These are phyloP conservation scores for Extremus antarcticus DNA, from an alignment of 495 filamentous ascomycete genomes.

Conservation along the genomic window DNA sequence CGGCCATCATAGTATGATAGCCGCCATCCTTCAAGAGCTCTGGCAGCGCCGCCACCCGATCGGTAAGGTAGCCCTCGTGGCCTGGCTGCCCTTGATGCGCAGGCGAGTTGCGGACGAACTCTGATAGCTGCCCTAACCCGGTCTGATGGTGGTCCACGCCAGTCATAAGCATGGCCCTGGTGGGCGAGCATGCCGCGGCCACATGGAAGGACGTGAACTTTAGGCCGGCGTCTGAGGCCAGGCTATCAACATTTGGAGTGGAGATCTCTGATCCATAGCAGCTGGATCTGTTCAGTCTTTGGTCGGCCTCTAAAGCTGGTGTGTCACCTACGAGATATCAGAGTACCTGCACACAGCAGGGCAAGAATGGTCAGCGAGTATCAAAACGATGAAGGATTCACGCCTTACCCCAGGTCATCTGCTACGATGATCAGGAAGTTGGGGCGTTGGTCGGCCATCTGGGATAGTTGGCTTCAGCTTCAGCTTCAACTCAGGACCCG, in stretches of 20 bases:
- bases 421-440: constrained; percentile 31
- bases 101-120: constrained; percentile 22
- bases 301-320: too few species aligned
- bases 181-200: constrained; percentile 30
- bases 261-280: constrained; percentile 28
- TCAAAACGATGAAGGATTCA: background rate
- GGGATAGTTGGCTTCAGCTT: too few species aligned
- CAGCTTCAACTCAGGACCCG: too few species aligned
- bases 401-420: constrained; percentile 30
- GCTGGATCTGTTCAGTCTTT: background rate
- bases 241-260: constrained; percentile 25
- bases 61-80: constrained; percentile 52
- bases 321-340: too few species aligned
- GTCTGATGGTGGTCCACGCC: constrained; percentile 41
- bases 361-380: background rate
- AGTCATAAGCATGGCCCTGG: constrained; percentile 36
- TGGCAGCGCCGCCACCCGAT: constrained; percentile 47
- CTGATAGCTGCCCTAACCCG: constrained; percentile 34
- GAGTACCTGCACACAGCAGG: background rate
- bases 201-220: constrained; percentile 28
- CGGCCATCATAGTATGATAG: constrained; percentile 50
- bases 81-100: constrained; percentile 39
- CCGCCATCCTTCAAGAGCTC: constrained; percentile 50
- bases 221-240: constrained; percentile 23
- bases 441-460: too few species aligned